phyloP scores from a whole-genome alignment of 2,329 filamentous ascomycete species.

The Epichloe brachyelytri region DNA sequence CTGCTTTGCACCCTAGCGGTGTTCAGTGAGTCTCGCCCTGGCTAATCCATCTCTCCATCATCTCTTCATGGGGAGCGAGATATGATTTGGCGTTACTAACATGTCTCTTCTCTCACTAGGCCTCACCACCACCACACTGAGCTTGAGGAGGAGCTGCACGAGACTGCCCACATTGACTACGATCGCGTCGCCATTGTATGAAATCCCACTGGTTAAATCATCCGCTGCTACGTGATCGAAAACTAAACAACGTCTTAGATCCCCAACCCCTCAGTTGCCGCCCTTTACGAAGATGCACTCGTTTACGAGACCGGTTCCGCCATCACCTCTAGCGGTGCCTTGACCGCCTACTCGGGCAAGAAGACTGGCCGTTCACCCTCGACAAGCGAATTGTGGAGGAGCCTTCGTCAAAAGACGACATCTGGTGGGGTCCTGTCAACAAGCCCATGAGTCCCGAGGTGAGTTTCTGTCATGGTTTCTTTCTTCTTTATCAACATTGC shows the following conservation, averaged over 20 bases:
- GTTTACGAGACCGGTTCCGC: slow-evolving; percentile 91
- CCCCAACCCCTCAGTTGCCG: slow-evolving; percentile 87
- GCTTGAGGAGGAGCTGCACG: slow-evolving; percentile 91
- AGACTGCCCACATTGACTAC: slow-evolving; percentile 98
- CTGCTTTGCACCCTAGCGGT: slow-evolving; percentile 78
- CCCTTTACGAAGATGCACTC: slow-evolving; percentile 97
- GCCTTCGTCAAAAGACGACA: slow-evolving; percentile 70
- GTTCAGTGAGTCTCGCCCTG: slow-evolving; percentile 56
- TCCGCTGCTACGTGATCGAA: background rate
- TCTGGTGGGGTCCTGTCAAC: slow-evolving; percentile 99
- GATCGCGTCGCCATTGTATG: slow-evolving; percentile 94
- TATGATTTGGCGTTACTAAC: slow-evolving; percentile 3
- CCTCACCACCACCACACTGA: slow-evolving; percentile 84
- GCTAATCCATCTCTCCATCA: slow-evolving; percentile 1
- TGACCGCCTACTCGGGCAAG: slow-evolving; percentile 94
- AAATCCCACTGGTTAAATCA: background rate
- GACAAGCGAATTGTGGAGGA: slow-evolving; percentile 98
- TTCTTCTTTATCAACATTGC: background rate
- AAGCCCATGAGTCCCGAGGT: slow-evolving; percentile 97
- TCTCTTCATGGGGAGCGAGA: background rate
- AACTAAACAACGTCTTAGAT: slow-evolving; percentile 28
- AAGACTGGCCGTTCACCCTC: slow-evolving; percentile 96
- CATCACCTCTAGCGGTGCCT: slow-evolving; percentile 87
- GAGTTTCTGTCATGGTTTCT: slow-evolving; percentile 22
- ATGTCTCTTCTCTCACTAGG: slow-evolving; percentile 32